Evolutionary conservation across 805 yeast species (phyloP).

Genomic region (Wickerhamomyces bisporus): DNA sequence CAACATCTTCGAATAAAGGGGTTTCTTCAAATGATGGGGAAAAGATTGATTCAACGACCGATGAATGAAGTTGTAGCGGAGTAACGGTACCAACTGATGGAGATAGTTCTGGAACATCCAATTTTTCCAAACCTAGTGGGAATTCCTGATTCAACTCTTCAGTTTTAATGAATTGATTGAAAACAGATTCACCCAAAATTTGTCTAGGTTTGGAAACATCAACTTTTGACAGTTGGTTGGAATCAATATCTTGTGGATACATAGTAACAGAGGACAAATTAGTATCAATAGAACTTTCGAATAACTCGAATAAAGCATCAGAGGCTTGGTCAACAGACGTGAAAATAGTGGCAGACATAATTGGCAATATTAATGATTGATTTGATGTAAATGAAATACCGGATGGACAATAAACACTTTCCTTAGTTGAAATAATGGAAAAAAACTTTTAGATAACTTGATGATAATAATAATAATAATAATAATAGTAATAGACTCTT

Average conservation of each 20-base stretch:
- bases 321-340: slow-evolving; percentile 13
- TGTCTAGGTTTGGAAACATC: slow-evolving; percentile 21
- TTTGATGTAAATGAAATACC: not conserved
- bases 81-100: slow-evolving; percentile 32
- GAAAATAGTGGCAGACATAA: slow-evolving; percentile 9
- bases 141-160: slow-evolving; percentile 16
- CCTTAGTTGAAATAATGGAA: slow-evolving; percentile 2
- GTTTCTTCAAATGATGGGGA: slow-evolving; percentile 41
- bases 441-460: slow-evolving; percentile 1
- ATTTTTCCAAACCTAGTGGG: slow-evolving; percentile 18
- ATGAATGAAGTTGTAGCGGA: slow-evolving; percentile 52
- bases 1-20: slow-evolving; percentile 48
- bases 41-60: slow-evolving; percentile 55
- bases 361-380: slow-evolving; percentile 1
- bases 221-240: slow-evolving; percentile 7
- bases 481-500: slow-evolving; percentile 2
- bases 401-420: not conserved
- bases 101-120: slow-evolving; percentile 20
- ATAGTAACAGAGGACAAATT: slow-evolving; percentile 6
- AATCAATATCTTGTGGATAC: not conserved
- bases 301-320: slow-evolving; percentile 22
- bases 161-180: slow-evolving; percentile 20
- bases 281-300: slow-evolving; percentile 18
- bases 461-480: slow-evolving; percentile 1
- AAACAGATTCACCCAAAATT: slow-evolving; percentile 26